phyloP scores from a whole-genome alignment of 176 grass and related monocot genomes.

The Aegilops tauschii region DNA sequence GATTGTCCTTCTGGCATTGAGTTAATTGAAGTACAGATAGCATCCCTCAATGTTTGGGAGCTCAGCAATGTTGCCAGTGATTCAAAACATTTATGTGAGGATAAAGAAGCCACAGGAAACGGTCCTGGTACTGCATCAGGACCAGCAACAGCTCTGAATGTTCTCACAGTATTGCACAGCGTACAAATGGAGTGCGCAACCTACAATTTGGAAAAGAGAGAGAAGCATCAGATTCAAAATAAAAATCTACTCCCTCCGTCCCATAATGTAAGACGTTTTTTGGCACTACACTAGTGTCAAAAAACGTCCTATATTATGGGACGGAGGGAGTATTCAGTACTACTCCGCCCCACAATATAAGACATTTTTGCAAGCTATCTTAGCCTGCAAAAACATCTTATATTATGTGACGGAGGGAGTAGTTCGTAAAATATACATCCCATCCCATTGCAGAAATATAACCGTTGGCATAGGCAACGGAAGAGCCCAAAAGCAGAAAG shows the following conservation, averaged over 20 bases:
- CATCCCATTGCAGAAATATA: conserved; percentile 1
- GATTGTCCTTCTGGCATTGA: conserved; percentile 88
- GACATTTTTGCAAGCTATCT: too few species aligned
- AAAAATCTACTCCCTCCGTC: background rate
- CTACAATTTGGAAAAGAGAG: conserved; percentile 47
- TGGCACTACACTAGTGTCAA: too few species aligned
- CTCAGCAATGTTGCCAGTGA: conserved; percentile 58
- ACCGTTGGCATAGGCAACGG: background rate
- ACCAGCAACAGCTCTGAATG: conserved; percentile 43
- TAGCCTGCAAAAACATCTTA: too few species aligned
- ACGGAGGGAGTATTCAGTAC: too few species aligned
- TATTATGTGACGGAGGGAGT: too few species aligned
- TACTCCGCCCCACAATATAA: too few species aligned
- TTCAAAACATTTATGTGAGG: conserved; percentile 52
- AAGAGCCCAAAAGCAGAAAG: conserved; percentile 1
- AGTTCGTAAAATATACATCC: conserved; percentile 15
- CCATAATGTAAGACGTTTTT: too few species aligned
- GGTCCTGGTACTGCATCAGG: conserved; percentile 33
- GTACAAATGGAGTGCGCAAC: conserved; percentile 69
- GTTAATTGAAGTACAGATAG: conserved; percentile 67
- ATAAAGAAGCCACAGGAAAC: conserved; percentile 65
- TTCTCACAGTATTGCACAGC: conserved; percentile 72
- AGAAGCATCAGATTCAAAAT: conserved; percentile 28
- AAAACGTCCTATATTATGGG: too few species aligned
- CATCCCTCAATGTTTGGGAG: conserved; percentile 46